Percentiles rank a stretch among this genome's conserved stretches.
phyloP scores from a whole-genome alignment of 1,284 basidiomycete species.

The Leccinum holopus region DNA sequence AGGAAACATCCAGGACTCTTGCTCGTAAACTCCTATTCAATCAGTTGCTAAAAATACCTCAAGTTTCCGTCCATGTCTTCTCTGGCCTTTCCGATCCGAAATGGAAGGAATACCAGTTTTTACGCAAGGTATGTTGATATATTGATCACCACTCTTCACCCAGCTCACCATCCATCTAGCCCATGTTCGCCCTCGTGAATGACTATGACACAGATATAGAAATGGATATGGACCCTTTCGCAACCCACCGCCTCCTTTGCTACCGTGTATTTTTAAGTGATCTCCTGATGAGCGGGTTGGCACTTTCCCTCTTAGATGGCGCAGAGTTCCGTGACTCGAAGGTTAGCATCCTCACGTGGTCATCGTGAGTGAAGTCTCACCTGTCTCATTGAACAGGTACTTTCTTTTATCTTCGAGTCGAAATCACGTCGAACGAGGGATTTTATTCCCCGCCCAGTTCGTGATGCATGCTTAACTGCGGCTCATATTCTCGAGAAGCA shows the following conservation, averaged over 20 bases:
- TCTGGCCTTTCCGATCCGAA: slow-evolving; percentile 41
- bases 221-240: slow-evolving; percentile 16
- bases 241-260: slow-evolving; percentile 38
- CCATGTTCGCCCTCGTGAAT: slow-evolving; percentile 64
- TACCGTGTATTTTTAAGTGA: slow-evolving; percentile 52
- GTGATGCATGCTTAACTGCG: slow-evolving; percentile 7
- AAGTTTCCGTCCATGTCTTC: slow-evolving; percentile 46
- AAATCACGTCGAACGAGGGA: slow-evolving; percentile 20
- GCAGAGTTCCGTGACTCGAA: slow-evolving; percentile 62
- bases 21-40: slow-evolving; percentile 52
- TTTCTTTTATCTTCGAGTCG: slow-evolving; percentile 47
- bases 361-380: background rate
- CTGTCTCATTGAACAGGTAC: slow-evolving; percentile 36
- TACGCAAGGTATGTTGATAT: slow-evolving; percentile 39
- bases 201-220: slow-evolving; percentile 44
- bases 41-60: slow-evolving; percentile 44
- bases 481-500: slow-evolving; percentile 7
- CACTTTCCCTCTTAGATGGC: slow-evolving; percentile 51
- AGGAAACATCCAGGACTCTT: slow-evolving; percentile 47
- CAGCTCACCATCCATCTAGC: slow-evolving; percentile 38
- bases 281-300: slow-evolving; percentile 48
- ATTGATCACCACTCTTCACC: background rate
- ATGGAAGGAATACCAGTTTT: slow-evolving; percentile 48
- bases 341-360: slow-evolving; percentile 34
- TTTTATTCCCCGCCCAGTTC: slow-evolving; percentile 12